Evolutionary conservation across 441 rosid genomes (phyloP), one percentile per base, ranked within the genome.

Genomic region (Cnidoscolus chayamansa): DNA sequence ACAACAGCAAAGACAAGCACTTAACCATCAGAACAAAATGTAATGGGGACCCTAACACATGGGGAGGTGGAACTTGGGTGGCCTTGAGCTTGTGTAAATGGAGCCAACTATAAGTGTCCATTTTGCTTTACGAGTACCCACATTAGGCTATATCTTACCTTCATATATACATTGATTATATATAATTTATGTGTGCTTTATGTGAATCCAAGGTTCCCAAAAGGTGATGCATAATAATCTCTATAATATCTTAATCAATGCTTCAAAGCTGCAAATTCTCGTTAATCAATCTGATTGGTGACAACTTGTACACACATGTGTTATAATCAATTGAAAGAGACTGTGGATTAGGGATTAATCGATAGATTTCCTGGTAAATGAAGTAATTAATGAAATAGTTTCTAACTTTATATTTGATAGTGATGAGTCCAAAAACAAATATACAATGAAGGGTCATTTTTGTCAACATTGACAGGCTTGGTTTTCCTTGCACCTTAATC

Each of bases 11-110:
- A 84, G 91, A 86, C 86, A 88, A 85, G 84, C 86, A 86, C 86
- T 80, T 72, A 63, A 70, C 81, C 84, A 81, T 82, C 79, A 76
- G 64, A 78, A 82, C 83, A 80, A 85, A 85, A 66, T 74, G 86
- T 62, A 77, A 83, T 82, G 86, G 91, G 89, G 97, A 88, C 94
- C 86, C 83, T 78, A 54, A 88, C 97, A 89, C 91, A 88, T 91
- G 97, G 93, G 89, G 71, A 2, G 31, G 56, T 58, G 72, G 43
- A 57, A 69, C 43, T 69, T 69, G 53, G 77, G 83, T 77, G 79
- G 70, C 76, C 70, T 72, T 68, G 69, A 65, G 82, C 70, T 77
- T 77, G 72, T 80, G 79, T 31, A 31, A 48, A 85, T 86, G 88
- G 92, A 85, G 81, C 89, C 90, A 79, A 79, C 74, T 63, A 25